Evolutionary conservation across 805 yeast genomes (phyloP).

Genomic region (Yarrowia yakushimensis): DNA sequence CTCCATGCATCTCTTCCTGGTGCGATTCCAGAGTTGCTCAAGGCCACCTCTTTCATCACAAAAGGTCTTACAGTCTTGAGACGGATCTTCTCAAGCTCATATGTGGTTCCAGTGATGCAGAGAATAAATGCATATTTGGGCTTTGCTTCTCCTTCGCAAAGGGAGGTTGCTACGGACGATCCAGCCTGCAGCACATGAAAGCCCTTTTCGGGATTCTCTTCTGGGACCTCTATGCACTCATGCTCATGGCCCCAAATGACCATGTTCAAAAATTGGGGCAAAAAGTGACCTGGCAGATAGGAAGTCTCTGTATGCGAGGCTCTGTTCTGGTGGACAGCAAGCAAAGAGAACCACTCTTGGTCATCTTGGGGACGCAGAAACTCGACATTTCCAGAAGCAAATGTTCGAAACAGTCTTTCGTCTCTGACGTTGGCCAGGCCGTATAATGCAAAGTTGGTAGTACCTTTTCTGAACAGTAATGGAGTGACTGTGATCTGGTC

Average conservation of each 20-base stretch:
- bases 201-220: constrained; percentile 49
- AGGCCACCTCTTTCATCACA: constrained; percentile 59
- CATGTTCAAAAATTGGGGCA: constrained; percentile 78
- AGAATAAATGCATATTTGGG: constrained; percentile 72
- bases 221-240: constrained; percentile 77
- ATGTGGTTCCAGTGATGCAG: constrained; percentile 56
- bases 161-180: constrained; percentile 86
- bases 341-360: constrained; percentile 70
- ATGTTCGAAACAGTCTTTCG: constrained; percentile 78
- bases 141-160: constrained; percentile 78
- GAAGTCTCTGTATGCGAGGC: constrained; percentile 74
- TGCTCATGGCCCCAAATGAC: constrained; percentile 98
- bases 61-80: constrained; percentile 80
- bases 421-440: constrained; percentile 89
- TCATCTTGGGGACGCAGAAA: constrained; percentile 66
- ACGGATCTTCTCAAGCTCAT: constrained; percentile 55
- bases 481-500: constrained; percentile 76
- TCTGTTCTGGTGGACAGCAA: constrained; percentile 92
- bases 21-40: constrained; percentile 53
- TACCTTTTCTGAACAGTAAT: constrained; percentile 74
- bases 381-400: constrained; percentile 73
- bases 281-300: constrained; percentile 75
- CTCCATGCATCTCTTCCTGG: constrained; percentile 60
- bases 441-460: constrained; percentile 76
- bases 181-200: constrained; percentile 89